Conservation (phyloP, 441 rosid genomes). For the Raphanus hybrid region DNA sequence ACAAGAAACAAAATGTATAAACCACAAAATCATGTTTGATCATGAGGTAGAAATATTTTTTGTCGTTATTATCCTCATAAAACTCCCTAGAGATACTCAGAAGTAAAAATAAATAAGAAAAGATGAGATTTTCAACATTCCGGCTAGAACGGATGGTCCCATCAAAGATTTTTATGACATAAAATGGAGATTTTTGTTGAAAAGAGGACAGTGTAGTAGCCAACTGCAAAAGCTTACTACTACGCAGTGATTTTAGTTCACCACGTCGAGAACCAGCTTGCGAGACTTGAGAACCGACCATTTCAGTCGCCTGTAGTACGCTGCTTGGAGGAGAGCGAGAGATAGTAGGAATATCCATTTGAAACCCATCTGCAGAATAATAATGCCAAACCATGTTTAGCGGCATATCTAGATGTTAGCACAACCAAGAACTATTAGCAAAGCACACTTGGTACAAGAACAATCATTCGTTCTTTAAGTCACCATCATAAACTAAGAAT, state of each 20-base stretch:
- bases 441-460: no score
- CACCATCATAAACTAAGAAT: no score
- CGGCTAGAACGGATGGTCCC: slow-evolving; percentile 31
- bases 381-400: no score
- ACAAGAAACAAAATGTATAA: no score
- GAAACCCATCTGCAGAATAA: slow-evolving; percentile 87
- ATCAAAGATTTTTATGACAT: slow-evolving; percentile 37
- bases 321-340: no score
- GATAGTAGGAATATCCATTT: slow-evolving; percentile 99
- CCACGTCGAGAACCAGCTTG: no score
- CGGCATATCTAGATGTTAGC: no score
- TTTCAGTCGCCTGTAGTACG: no score
- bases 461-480: no score
- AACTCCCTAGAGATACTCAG: slow-evolving; percentile 12
- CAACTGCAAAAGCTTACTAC: slow-evolving; percentile 2
- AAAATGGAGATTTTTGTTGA: slow-evolving; percentile 36
- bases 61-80: slow-evolving; percentile 39
- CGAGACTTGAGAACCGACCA: no score
- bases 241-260: neutral
- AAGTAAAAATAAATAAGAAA: neutral
- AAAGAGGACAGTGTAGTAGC: slow-evolving; percentile 27
- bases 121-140: slow-evolving; percentile 34
- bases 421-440: no score
- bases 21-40: no score
- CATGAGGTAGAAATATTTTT: slow-evolving; percentile 9